Evolutionary conservation across 2,329 filamentous ascomycete genomes (phyloP), one percentile per base, ranked within the genome.

Genomic region (Phyllosticta capitalensis): DNA sequence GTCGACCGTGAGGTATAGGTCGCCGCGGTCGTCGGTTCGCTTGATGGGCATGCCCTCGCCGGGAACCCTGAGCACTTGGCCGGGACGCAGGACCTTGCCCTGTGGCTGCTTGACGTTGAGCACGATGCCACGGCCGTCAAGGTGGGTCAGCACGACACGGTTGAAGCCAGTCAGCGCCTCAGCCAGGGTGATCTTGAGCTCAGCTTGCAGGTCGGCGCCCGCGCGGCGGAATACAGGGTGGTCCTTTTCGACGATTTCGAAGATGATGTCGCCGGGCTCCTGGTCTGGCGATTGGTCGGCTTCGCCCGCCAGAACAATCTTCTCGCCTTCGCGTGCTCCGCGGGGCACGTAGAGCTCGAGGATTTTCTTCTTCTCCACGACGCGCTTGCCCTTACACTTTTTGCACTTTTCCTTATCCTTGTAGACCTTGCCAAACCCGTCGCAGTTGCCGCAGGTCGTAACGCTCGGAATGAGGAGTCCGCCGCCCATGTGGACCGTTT

Each of bases 321-420:
- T 85, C 69, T 99, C 92, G 64, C 92, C 92, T 72, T 95, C 78
- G 62, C 82, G 78, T 54, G 72, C 88, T 53, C 92, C 92, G 56
- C 89, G 85, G 9, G 92, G 91, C 62, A 99, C 96, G 77, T 97
- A 97, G 56, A 99, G 87, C 76, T 99, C 94, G 62, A 99, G 80
- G 3, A 92, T 89, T 78, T 97, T 99, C 75, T 89, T 94, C 75
- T 94, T 89, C 68, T 91, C 87, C 52, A 85, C 84, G 14, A 90
- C 91, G 63, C 90, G 84, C 74, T 89, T 89, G 69, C 94, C 94
- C 77, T 97, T 97, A 84, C 94, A 99, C 79, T 94, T 96, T 81
- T 95, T 96, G 81, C 94, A 99, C 71, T 90, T 90, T 70, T 99
- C 94, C 79, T 97, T 97, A 70, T 96, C 90, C 74, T 92, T 92